Conservation (phyloP, 352 stramenopile species). For the Aphanomyces stellatus region DNA sequence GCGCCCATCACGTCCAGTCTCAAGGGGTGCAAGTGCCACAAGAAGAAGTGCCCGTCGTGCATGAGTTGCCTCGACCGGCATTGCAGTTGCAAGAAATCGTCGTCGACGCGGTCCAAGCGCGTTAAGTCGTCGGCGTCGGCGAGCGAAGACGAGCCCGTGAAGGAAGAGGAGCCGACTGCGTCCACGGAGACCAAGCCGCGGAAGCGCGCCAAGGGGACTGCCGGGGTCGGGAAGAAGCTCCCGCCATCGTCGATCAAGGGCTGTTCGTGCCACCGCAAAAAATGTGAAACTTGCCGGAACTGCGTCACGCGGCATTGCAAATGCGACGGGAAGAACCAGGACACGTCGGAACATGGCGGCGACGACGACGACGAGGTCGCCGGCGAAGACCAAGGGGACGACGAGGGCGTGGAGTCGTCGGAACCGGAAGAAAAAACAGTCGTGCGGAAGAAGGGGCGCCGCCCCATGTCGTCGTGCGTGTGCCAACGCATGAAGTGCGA, state of each 20-base stretch:
- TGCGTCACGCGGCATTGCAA: slow-evolving; percentile 7
- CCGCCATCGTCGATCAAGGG: not conserved
- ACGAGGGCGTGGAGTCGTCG: not conserved
- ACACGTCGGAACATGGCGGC: not conserved
- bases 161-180: not conserved
- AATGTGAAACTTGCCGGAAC: slow-evolving; percentile 3
- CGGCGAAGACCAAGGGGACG: not conserved
- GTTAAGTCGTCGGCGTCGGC: not conserved
- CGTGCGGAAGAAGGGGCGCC: too few relatives aligned
- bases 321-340: not conserved
- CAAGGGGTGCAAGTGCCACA: not conserved
- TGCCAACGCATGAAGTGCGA: slow-evolving; percentile 4
- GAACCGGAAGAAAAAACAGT: not conserved
- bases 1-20: not conserved
- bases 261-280: not conserved
- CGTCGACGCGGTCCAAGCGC: not conserved
- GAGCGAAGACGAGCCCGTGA: not conserved
- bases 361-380: not conserved
- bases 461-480: not conserved
- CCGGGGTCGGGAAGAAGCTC: not conserved
- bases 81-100: not conserved
- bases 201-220: not conserved
- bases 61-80: not conserved
- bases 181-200: not conserved
- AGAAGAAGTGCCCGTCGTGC: slow-evolving; percentile 3